Conservation (phyloP, 1,284 basidiomycete species). For the Porodaedalea pini region DNA sequence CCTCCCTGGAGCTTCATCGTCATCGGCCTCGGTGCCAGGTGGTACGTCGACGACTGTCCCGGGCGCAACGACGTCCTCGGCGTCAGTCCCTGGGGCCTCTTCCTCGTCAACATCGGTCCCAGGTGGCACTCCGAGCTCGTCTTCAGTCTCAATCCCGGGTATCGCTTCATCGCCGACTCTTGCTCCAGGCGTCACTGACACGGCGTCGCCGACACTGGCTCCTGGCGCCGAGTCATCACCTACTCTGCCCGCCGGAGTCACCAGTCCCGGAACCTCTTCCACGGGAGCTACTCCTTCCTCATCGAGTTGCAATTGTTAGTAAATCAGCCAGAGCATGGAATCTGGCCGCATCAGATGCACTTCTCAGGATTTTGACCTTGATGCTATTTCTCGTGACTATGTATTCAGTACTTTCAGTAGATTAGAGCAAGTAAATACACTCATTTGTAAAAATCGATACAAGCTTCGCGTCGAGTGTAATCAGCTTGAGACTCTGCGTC, state of each 20-base stretch:
- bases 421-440: too few species aligned
- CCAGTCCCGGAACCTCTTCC: neutral
- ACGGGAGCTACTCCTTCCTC: too few species aligned
- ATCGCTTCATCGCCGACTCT: neutral
- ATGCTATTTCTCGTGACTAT: too few species aligned
- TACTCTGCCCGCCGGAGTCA: slow-evolving; percentile 1
- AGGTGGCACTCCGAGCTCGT: neutral
- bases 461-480: too few species aligned
- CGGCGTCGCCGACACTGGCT: neutral
- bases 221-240: neutral
- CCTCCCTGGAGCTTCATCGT: too few species aligned
- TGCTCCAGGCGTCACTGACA: neutral
- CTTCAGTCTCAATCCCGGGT: neutral
- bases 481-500: too few species aligned
- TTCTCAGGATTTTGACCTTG: too few species aligned
- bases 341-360: too few species aligned
- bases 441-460: too few species aligned
- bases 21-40: neutral
- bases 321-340: too few species aligned
- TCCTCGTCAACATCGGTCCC: neutral
- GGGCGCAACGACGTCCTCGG: neutral
- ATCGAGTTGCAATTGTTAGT: too few species aligned
- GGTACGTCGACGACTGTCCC: neutral
- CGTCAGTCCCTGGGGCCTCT: neutral
- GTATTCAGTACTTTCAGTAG: too few species aligned